These are phyloP conservation scores for Vitis cinerea DNA, from an alignment of 164 flowering plant genomes.

Conservation along the genomic window DNA sequence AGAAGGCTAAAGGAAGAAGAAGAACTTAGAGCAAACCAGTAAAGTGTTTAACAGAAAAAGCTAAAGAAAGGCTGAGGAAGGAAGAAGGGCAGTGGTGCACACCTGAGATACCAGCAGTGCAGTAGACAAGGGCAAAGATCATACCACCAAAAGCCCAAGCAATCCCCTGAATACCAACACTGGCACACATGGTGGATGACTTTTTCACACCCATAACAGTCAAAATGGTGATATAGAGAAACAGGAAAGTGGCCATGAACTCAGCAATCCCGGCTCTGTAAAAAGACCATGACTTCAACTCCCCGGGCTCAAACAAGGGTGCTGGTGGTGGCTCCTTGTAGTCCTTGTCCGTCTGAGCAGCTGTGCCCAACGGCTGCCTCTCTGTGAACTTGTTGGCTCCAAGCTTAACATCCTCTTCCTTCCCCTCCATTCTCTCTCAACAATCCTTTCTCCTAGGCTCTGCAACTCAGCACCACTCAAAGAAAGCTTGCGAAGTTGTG, in stretches of 20 bases:
- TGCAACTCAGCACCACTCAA: neutral
- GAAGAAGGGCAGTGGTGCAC: neutral
- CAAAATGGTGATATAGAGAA: constrained; percentile 61
- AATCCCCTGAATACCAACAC: constrained; percentile 63
- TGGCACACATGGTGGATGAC: constrained; percentile 35
- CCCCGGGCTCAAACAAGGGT: constrained; percentile 62
- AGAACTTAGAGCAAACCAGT: neutral
- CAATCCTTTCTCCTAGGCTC: neutral
- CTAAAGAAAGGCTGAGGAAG: neutral
- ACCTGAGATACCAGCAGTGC: constrained; percentile 79
- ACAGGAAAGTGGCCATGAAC: constrained; percentile 64
- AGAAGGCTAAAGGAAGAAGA: neutral
- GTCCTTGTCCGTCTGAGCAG: constrained; percentile 58
- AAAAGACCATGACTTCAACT: constrained; percentile 66
- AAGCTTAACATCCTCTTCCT: constrained; percentile 64
- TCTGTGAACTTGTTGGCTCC: constrained; percentile 71
- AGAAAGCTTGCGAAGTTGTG: neutral
- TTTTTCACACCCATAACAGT: constrained; percentile 58
- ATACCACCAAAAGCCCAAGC: constrained; percentile 79
- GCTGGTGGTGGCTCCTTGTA: constrained; percentile 71
- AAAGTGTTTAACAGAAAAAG: no score
- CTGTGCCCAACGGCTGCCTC: constrained; percentile 59
- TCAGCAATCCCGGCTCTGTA: constrained; percentile 73
- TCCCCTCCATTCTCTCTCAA: constrained; percentile 43
- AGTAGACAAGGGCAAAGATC: constrained; percentile 72